These are phyloP conservation scores for Wickerhamiella cacticola DNA, from an alignment of 805 yeast species.

Conservation along the genomic window DNA sequence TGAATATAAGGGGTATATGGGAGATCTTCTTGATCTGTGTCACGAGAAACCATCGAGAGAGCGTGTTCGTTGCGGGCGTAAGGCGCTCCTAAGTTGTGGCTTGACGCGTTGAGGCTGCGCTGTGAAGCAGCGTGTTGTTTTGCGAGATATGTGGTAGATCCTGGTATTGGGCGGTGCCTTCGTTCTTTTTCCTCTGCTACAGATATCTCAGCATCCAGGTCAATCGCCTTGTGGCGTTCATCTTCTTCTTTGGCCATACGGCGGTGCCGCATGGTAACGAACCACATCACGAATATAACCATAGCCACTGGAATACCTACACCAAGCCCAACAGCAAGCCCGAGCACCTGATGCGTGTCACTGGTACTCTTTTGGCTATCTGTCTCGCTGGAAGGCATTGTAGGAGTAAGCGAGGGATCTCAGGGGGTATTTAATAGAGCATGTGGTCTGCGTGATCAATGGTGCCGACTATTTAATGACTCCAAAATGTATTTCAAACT, in stretches of 20 bases:
- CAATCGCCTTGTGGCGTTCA: slow-evolving; percentile 27
- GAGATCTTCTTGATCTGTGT: background rate
- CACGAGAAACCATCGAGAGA: background rate
- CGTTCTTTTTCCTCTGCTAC: slow-evolving; percentile 19
- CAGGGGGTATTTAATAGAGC: background rate
- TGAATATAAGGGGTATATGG: slow-evolving; percentile 5
- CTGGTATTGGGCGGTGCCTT: slow-evolving; percentile 5
- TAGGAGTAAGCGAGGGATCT: background rate
- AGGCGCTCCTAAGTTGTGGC: background rate
- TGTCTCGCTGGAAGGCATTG: background rate
- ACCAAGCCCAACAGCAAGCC: slow-evolving; percentile 29
- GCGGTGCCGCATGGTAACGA: slow-evolving; percentile 28
- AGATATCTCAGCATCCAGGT: slow-evolving; percentile 30
- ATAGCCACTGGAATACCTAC: slow-evolving; percentile 31
- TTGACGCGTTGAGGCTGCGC: slow-evolving; percentile 6
- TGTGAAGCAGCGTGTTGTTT: slow-evolving; percentile 11
- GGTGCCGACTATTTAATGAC: background rate
- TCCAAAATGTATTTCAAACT: too few species aligned
- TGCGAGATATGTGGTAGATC: slow-evolving; percentile 4
- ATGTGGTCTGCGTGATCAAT: background rate
- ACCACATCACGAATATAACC: slow-evolving; percentile 26
- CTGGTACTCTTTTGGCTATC: background rate
- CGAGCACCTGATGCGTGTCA: slow-evolving; percentile 15
- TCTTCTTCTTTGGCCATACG: slow-evolving; percentile 29
- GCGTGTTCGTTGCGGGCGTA: background rate